Base-by-base conservation (phyloP, 352 stramenopile species). In the Phytopythium boreale region DNA sequence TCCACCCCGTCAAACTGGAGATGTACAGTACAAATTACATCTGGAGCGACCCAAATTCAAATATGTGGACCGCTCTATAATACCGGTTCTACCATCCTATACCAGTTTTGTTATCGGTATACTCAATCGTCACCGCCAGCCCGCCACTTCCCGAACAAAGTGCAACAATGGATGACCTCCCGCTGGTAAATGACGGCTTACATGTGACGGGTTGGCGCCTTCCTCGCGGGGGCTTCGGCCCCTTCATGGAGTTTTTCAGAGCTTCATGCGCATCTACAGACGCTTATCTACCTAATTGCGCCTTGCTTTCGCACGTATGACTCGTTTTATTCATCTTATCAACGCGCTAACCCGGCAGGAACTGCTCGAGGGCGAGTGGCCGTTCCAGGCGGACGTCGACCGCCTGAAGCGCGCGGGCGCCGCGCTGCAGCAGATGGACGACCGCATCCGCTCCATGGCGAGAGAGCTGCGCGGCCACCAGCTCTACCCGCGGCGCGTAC, bases 401-500 rank as follows among this genome's bases (percentile, higher is more conserved):
- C 64, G 82, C 44, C 75, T 90, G 20, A 67, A 74, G 50, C 80
- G 84, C 53, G 77, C 73, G 44, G 71, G 83, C 37, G 36, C 52
- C 29, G 66, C 77, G 61, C 76, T 84, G 64, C 52, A 73, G 20
- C 66, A 80, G 34, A 59, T 88, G 50, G 76, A 82, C 44, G 64
- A 68, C 46, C 77, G 84, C 14, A 61, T 92, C 43, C 64, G 69
- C 50, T 52, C 66, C 43, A 75, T 87, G 67, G 77, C 76, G 47
- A 78, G 78, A 20, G 82, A 90, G 24, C 72, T 91, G 11, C 78
- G 80, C n/a, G 70, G 75, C 59, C 72, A 84, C 47, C 77, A 74
- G 47, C 79, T 89, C 19, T 89, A 93, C 47, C 79, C 84, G 34
- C 69, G 69, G 37, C 79, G 36, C 39, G 60, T 62, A 15, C 14